These are phyloP conservation scores for Rhododendron ferrugineum DNA, from an alignment of 148 eudicot species.

Conservation along the genomic window DNA sequence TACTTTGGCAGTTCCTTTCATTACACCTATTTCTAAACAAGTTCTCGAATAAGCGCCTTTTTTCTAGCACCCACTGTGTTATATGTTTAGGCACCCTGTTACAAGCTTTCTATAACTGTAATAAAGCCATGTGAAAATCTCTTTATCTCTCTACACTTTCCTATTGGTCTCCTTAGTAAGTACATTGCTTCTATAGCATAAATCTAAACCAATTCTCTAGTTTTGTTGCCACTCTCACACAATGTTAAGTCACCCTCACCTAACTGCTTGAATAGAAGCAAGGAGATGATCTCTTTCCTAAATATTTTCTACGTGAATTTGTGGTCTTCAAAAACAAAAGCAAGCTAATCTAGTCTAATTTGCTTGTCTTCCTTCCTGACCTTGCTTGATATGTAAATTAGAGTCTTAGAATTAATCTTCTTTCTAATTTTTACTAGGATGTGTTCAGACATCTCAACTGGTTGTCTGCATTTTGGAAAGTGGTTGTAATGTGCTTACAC, in stretches of 20 bases:
- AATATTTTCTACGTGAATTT: not conserved
- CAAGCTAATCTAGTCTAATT: not conserved
- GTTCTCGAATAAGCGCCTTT: not conserved
- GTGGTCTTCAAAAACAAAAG: not conserved
- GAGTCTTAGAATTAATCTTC: not conserved
- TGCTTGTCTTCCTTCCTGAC: not conserved
- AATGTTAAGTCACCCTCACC: not conserved
- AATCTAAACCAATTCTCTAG: not conserved
- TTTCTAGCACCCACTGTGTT: not conserved
- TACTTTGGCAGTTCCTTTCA: not conserved
- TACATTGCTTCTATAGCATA: not conserved
- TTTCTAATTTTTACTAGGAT: not conserved
- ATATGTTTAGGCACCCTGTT: not conserved
- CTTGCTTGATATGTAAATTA: not conserved
- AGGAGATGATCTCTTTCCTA: not conserved
- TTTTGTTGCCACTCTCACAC: not conserved
- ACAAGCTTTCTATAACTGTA: not conserved
- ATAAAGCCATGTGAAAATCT: not conserved
- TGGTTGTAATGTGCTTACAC: not conserved
- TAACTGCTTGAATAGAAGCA: not conserved
- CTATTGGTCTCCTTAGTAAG: not conserved
- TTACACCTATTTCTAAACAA: not conserved
- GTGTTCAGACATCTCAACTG: not conserved
- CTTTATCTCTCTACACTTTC: not conserved
- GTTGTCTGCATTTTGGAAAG: not conserved